These are phyloP conservation scores for Cyberlindnera suaveolens DNA, from an alignment of 805 yeast genomes.

Conservation along the genomic window DNA sequence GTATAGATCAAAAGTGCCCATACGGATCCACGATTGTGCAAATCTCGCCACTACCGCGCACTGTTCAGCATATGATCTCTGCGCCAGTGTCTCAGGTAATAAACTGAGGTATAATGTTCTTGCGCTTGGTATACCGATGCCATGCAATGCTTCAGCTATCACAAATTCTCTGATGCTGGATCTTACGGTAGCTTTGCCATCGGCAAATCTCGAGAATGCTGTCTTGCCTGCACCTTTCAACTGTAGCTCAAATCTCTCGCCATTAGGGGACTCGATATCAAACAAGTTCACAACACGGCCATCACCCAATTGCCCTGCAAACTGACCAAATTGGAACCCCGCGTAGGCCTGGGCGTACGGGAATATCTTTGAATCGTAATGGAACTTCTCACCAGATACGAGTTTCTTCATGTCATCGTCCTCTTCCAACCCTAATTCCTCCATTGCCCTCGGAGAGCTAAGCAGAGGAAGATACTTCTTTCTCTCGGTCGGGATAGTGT, in stretches of 20 bases:
- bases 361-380: conserved; percentile 38
- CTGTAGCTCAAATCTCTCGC: conserved; percentile 54
- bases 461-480: conserved; percentile 47
- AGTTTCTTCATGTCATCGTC: conserved; percentile 45
- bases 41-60: conserved; percentile 83
- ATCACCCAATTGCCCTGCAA: conserved; percentile 97
- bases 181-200: conserved; percentile 88
- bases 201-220: conserved; percentile 92
- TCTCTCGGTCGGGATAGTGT: conserved; percentile 60
- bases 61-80: conserved; percentile 61
- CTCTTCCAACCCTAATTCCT: conserved; percentile 50
- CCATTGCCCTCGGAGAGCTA: conserved; percentile 53
- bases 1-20: conserved; percentile 84
- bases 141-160: conserved; percentile 73
- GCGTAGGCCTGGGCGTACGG: conserved; percentile 94
- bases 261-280: conserved; percentile 45
- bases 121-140: conserved; percentile 81
- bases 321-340: conserved; percentile 92
- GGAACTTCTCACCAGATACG: conserved; percentile 54
- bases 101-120: conserved; percentile 70
- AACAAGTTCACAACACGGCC: conserved; percentile 85
- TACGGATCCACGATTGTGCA: conserved; percentile 80
- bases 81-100: conserved; percentile 74
- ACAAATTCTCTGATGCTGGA: conserved; percentile 86
- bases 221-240: conserved; percentile 90